Conservation (phyloP, 2,329 filamentous ascomycete species). For the Zymoseptoria tritici region DNA sequence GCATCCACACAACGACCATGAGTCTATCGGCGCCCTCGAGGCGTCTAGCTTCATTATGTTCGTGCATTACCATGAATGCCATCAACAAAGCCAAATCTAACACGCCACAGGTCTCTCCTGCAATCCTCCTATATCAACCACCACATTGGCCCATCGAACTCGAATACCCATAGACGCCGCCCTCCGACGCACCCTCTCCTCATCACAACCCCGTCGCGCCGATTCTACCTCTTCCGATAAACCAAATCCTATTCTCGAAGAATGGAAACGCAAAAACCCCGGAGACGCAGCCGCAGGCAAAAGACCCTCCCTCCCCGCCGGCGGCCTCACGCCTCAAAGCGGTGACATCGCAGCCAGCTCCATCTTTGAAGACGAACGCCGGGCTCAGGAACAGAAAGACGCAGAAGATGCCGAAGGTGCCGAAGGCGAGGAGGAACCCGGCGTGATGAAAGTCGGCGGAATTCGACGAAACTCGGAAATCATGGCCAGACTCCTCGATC, state of each 20-base stretch:
- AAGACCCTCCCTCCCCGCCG: conserved; percentile 4
- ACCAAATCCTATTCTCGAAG: conserved; percentile 55
- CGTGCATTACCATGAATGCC: conserved; percentile 20
- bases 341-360: conserved; percentile 44
- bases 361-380: conserved; percentile 44
- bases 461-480: conserved; percentile 40
- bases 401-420: conserved; percentile 7
- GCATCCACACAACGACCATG: conserved; percentile 40
- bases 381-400: conserved; percentile 15
- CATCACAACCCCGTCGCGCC: conserved; percentile 3
- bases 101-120: conserved; percentile 13
- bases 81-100: not conserved
- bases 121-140: conserved; percentile 7
- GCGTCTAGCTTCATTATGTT: conserved; percentile 56
- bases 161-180: not conserved
- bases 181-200: not conserved
- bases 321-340: conserved; percentile 17
- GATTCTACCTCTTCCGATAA: conserved; percentile 6
- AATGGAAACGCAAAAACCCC: conserved; percentile 38
- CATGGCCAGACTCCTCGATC: conserved; percentile 62
- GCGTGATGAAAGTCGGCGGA: conserved; percentile 9
- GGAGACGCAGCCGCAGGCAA: conserved; percentile 1
- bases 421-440: conserved; percentile 15
- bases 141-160: not conserved
- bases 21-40: conserved; percentile 57